Conservation (phyloP, 2,329 filamentous ascomycete species). For the Botrytis pseudocinerea region DNA sequence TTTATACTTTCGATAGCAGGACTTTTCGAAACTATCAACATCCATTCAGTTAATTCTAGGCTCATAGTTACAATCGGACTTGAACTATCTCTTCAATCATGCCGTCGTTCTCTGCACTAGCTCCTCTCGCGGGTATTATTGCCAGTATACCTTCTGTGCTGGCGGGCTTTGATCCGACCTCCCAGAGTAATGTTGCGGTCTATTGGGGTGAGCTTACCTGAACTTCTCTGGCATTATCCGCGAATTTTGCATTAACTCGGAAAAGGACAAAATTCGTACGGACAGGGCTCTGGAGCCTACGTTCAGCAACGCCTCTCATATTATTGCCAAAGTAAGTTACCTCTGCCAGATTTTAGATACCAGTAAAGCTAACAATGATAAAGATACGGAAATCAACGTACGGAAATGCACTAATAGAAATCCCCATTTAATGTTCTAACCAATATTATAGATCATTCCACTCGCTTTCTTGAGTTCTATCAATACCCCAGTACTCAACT, state of each 20-base stretch:
- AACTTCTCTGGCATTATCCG: background rate
- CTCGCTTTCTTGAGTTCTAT: constrained; percentile 64
- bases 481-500: constrained; percentile 57
- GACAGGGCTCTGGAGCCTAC: constrained; percentile 45
- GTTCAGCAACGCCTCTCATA: constrained; percentile 56
- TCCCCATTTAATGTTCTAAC: constrained; percentile 23
- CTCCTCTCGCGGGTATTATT: constrained; percentile 37
- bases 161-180: constrained; percentile 48
- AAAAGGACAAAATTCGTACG: constrained; percentile 60
- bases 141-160: constrained; percentile 40
- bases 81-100: background rate
- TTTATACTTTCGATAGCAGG: background rate
- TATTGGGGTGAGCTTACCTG: constrained; percentile 59
- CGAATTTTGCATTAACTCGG: constrained; percentile 29
- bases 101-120: background rate
- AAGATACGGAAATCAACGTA: constrained; percentile 51
- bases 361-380: constrained; percentile 22
- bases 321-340: constrained; percentile 58
- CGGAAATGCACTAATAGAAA: constrained; percentile 25
- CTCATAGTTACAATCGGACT: background rate
- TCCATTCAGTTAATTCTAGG: background rate
- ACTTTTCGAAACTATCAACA: background rate
- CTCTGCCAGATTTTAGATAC: background rate
- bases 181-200: constrained; percentile 57
- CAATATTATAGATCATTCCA: constrained; percentile 54